These are phyloP conservation scores for Xylariaceae sp. DNA, from an alignment of 2,329 filamentous ascomycete genomes.

Conservation along the genomic window DNA sequence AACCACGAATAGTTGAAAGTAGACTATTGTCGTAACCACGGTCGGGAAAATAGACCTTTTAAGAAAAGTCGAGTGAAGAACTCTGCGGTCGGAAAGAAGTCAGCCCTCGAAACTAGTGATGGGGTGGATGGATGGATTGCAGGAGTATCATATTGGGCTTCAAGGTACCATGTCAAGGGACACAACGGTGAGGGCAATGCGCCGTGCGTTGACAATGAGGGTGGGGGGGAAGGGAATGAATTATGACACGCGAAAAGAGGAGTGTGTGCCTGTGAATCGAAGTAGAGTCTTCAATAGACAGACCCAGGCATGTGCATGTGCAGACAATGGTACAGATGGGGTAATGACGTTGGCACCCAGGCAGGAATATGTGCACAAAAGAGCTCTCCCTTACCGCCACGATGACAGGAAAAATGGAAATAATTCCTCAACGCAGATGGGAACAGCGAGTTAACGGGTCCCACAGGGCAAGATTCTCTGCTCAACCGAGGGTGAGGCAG, in stretches of 20 bases:
- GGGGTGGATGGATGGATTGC: conserved; percentile 6
- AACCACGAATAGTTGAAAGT: conserved; percentile 37
- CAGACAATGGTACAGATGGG: conserved; percentile 10
- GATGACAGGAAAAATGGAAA: conserved; percentile 44
- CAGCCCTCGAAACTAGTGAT: conserved; percentile 26
- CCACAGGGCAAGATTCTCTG: conserved; percentile 42
- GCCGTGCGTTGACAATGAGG: conserved; percentile 25
- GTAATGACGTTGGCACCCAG: conserved; percentile 21
- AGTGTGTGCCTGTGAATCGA: conserved; percentile 19
- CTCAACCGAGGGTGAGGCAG: conserved; percentile 39
- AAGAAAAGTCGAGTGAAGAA: conserved; percentile 39
- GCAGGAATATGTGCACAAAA: conserved; percentile 24
- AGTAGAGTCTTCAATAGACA: conserved; percentile 19
- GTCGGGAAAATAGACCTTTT: conserved; percentile 43
- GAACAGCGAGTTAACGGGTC: conserved; percentile 63
- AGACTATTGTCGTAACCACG: conserved; percentile 31
- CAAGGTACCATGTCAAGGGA: conserved; percentile 25
- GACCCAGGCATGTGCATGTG: conserved; percentile 21
- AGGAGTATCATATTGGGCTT: conserved; percentile 24
- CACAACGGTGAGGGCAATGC: conserved; percentile 18
- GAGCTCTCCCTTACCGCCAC: conserved; percentile 48
- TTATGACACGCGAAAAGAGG: conserved; percentile 25
- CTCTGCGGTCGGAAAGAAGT: conserved; percentile 24
- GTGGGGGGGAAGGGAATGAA: conserved; percentile 25
- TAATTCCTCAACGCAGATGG: conserved; percentile 45